These are phyloP conservation scores for Lepiota venenata DNA, from an alignment of 768 basidiomycete genomes.

Conservation along the genomic window DNA sequence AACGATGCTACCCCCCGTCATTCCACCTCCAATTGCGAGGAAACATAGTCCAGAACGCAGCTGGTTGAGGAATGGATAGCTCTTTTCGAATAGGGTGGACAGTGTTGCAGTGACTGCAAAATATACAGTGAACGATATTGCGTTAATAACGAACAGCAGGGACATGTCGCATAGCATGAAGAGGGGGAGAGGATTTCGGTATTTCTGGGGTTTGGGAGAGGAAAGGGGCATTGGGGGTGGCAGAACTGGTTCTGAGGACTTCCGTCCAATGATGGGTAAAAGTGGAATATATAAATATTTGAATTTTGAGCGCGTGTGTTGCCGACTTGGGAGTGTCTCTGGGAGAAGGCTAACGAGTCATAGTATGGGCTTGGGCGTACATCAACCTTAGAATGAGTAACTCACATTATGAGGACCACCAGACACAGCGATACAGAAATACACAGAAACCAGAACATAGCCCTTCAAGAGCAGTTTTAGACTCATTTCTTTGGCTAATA, in stretches of 20 bases:
- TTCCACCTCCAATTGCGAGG: conserved; percentile 73
- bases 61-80: conserved; percentile 60
- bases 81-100: conserved; percentile 53
- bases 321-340: conserved; percentile 36
- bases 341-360: conserved; percentile 40
- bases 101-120: conserved; percentile 59
- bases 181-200: conserved; percentile 53
- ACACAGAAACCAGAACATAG: conserved; percentile 62
- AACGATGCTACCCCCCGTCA: conserved; percentile 52
- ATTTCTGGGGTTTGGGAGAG: conserved; percentile 32
- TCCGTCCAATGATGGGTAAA: conserved; percentile 5
- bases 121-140: conserved; percentile 49
- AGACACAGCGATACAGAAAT: conserved; percentile 46
- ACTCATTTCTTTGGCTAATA: neutral
- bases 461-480: conserved; percentile 25
- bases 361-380: conserved; percentile 5
- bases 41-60: conserved; percentile 75
- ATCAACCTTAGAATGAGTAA: neutral
- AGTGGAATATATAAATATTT: conserved; percentile 5
- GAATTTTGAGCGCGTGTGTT: neutral
- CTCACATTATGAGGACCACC: conserved; percentile 43
- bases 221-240: conserved; percentile 20
- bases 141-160: conserved; percentile 48
- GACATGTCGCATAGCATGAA: conserved; percentile 54
- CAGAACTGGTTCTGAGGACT: neutral